Evolutionary conservation across 139 green algal genomes (phyloP), one percentile per base, ranked within the genome.

Genomic region (Chlorella sp.): DNA sequence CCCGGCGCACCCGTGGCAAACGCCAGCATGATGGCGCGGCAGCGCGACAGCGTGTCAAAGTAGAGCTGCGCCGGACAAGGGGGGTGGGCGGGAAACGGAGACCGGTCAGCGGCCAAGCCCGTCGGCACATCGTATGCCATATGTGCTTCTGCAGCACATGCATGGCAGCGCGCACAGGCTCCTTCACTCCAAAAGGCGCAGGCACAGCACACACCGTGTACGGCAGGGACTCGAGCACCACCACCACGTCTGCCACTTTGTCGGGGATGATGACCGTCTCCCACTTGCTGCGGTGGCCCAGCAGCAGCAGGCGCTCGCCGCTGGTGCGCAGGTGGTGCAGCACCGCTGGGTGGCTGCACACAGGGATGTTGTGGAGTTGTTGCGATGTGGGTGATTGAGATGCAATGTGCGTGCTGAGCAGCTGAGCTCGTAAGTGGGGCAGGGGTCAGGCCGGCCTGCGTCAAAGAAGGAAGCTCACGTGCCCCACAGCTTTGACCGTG

Each of bases 281-380:
- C 77, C 77, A 73, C 26, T 68, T 56, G 38, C 54, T 73, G 58
- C 56, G 40, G 60, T 83, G 77, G 28, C 77, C 77, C 40, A 83
- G 77, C 60, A 83, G 77, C 77, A 83, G 77, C 77, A 83, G n/a
- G 40, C 60, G 58, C 77, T 83, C 77, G 77, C 77, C 77, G 41
- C 28, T 83, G 40, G 58, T 30, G 58, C 77, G 77, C 60, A 83
- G 77, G 34, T 73, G 77, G 28, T 46, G 58, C 58, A 83, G 58
- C 41, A 83, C 77, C 28, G 41, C 77, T 2, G 77, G 77, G 77
- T 83, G 77, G 58, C 77, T 83, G 58, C 77, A 72, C n/a, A n/a
- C n/a, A n/a, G n/a, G n/a, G n/a, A n/a, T n/a, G n/a, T n/a, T n/a
- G n/a, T n/a, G n/a, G n/a, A n/a, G n/a, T n/a, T n/a, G n/a, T n/a